phyloP scores from a whole-genome alignment of 2,329 filamentous ascomycete genomes.

The Diaporthe batatas region DNA sequence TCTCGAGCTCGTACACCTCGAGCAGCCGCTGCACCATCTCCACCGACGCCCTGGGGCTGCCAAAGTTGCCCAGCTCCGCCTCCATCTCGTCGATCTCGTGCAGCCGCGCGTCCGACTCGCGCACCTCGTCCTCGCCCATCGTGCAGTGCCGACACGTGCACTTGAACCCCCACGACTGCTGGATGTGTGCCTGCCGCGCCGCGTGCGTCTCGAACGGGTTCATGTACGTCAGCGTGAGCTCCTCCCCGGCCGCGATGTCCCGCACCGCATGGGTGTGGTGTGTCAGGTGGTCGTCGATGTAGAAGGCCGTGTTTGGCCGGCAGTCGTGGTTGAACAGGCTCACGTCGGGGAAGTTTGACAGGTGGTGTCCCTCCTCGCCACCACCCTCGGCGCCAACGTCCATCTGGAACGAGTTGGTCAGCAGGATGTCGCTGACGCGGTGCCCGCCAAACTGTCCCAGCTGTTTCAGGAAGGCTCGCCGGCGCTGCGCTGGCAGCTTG shows the following conservation, averaged over 20 bases:
- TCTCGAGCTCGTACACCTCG: conserved; percentile 61
- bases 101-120: conserved; percentile 48
- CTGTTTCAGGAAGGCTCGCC: conserved; percentile 44
- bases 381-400: conserved; percentile 15
- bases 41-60: conserved; percentile 53
- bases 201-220: conserved; percentile 48
- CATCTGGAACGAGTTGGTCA: conserved; percentile 49
- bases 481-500: conserved; percentile 42
- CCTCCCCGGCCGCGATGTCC: conserved; percentile 50
- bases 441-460: conserved; percentile 46
- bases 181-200: conserved; percentile 48
- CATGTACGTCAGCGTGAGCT: conserved; percentile 54
- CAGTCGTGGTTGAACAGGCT: conserved; percentile 54
- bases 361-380: conserved; percentile 25
- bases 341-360: conserved; percentile 50
- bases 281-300: conserved; percentile 49
- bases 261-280: conserved; percentile 52
- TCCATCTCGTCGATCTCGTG: conserved; percentile 48
- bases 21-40: conserved; percentile 61
- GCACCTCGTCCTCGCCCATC: conserved; percentile 31
- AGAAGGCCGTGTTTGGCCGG: conserved; percentile 52
- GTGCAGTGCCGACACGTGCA: conserved; percentile 53
- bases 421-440: conserved; percentile 46
- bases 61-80: conserved; percentile 35
- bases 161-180: conserved; percentile 52